phyloP scores from a whole-genome alignment of 2,329 filamentous ascomycete genomes.

The Mycosphaerella sp. region DNA sequence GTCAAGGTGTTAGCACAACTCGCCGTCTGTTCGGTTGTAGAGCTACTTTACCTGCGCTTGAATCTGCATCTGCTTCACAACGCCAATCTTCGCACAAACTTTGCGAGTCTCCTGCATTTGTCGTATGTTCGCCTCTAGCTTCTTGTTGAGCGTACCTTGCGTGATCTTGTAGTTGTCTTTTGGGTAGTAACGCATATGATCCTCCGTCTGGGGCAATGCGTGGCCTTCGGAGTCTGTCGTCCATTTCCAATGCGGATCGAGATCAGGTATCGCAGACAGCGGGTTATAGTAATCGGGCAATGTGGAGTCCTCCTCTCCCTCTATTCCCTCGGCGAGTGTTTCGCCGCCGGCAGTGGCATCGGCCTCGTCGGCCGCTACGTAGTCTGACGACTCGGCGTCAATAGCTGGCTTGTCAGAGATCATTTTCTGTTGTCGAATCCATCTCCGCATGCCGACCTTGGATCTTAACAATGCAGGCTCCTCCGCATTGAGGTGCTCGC shows the following conservation, averaged over 20 bases:
- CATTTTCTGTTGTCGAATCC: slow-evolving; percentile 66
- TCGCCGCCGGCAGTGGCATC: slow-evolving; percentile 53
- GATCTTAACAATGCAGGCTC: slow-evolving; percentile 79
- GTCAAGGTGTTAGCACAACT: slow-evolving; percentile 18
- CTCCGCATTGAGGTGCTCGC: slow-evolving; percentile 75
- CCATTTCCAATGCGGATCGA: slow-evolving; percentile 74
- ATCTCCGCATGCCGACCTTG: slow-evolving; percentile 84
- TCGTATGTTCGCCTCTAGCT: slow-evolving; percentile 82
- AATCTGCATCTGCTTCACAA: slow-evolving; percentile 99
- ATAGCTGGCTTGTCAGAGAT: slow-evolving; percentile 28
- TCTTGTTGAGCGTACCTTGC: slow-evolving; percentile 64
- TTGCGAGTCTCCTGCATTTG: slow-evolving; percentile 97
- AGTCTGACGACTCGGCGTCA: slow-evolving; percentile 41
- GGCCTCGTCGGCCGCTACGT: slow-evolving; percentile 40
- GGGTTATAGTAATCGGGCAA: slow-evolving; percentile 94
- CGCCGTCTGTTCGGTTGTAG: slow-evolving; percentile 34
- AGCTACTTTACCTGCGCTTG: slow-evolving; percentile 56
- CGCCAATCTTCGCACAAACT: slow-evolving; percentile 89
- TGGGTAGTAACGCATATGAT: slow-evolving; percentile 72
- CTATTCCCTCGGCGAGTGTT: slow-evolving; percentile 90
- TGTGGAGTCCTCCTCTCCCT: slow-evolving; percentile 67
- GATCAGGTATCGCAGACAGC: slow-evolving; percentile 76
- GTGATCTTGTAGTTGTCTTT: slow-evolving; percentile 69
- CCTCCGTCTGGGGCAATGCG: slow-evolving; percentile 79
- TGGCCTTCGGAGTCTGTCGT: slow-evolving; percentile 82